Evolutionary conservation across 306 rosid genomes (phyloP).

Genomic region (Sechiopsis laciniata): DNA sequence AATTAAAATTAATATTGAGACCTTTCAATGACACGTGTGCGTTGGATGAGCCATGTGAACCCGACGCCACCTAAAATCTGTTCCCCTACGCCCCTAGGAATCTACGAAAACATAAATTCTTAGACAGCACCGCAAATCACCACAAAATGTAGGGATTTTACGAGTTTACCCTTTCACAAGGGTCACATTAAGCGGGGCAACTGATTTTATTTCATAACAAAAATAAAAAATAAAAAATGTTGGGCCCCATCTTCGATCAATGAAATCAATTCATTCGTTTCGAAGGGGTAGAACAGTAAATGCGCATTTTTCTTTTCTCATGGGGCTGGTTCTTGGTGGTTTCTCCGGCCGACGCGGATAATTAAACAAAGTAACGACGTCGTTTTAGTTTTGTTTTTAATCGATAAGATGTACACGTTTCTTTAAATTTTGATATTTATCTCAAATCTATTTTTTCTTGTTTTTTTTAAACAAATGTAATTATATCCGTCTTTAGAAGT

Average conservation of each 20-base stretch:
- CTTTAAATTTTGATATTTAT: background rate
- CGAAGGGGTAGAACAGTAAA: background rate
- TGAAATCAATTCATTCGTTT: background rate
- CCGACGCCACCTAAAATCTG: too few species aligned
- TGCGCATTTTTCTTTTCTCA: background rate
- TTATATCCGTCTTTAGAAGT: too few species aligned
- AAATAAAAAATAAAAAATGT: too few species aligned
- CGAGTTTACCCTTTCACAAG: background rate
- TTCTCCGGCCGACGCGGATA: background rate
- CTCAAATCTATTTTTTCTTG: background rate
- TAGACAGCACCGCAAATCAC: background rate
- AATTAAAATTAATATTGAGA: too few species aligned
- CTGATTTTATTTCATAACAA: background rate
- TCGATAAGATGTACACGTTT: background rate
- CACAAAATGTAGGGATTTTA: background rate
- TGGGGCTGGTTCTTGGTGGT: background rate
- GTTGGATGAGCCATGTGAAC: too few species aligned
- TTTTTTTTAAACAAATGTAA: too few species aligned
- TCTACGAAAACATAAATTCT: background rate
- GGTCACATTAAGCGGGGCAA: background rate
- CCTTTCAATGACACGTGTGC: too few species aligned
- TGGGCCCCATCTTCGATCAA: background rate
- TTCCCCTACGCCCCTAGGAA: background rate
- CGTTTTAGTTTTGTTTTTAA: background rate
- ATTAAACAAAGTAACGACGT: background rate